These are phyloP conservation scores for Paramecium sonneborni DNA, from an alignment of 73 alveolate species.

Conservation along the genomic window DNA sequence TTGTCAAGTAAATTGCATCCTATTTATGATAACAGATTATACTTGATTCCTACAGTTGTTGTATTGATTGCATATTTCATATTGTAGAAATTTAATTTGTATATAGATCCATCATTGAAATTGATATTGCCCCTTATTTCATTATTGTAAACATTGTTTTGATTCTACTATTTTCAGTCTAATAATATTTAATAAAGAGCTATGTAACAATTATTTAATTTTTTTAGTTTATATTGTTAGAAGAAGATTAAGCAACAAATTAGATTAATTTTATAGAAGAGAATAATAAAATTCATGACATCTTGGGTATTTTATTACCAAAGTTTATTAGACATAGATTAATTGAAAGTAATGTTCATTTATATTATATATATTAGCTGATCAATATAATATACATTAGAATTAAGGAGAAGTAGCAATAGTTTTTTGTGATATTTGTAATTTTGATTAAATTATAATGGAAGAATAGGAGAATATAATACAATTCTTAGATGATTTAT, in stretches of 20 bases:
- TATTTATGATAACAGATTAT: not conserved
- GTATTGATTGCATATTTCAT: not conserved
- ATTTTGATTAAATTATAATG: constrained; percentile 56
- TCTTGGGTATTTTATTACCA: constrained; percentile 41
- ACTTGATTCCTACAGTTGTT: not conserved
- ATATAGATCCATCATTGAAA: not conserved
- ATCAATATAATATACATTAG: constrained; percentile 38
- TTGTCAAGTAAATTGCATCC: constrained; percentile 10
- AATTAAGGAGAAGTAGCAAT: constrained; percentile 47
- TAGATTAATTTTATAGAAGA: constrained; percentile 47
- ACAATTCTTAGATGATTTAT: constrained; percentile 51
- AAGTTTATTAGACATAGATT: constrained; percentile 51
- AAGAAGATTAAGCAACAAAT: constrained; percentile 26
- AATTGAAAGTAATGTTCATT: not conserved
- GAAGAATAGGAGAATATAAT: constrained; percentile 54
- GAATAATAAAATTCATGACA: constrained; percentile 45
- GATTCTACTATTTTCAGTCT: not conserved
- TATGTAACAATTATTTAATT: not conserved
- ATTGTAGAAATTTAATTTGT: not conserved
- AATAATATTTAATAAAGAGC: not conserved
- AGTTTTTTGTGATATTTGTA: constrained; percentile 61
- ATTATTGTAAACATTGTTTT: not conserved
- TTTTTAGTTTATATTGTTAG: not conserved
- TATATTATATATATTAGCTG: not conserved
- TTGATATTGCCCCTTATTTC: not conserved